Evolutionary conservation across 2,329 filamentous ascomycete genomes (phyloP).

Genomic region (Zasmidium citrigriseum): DNA sequence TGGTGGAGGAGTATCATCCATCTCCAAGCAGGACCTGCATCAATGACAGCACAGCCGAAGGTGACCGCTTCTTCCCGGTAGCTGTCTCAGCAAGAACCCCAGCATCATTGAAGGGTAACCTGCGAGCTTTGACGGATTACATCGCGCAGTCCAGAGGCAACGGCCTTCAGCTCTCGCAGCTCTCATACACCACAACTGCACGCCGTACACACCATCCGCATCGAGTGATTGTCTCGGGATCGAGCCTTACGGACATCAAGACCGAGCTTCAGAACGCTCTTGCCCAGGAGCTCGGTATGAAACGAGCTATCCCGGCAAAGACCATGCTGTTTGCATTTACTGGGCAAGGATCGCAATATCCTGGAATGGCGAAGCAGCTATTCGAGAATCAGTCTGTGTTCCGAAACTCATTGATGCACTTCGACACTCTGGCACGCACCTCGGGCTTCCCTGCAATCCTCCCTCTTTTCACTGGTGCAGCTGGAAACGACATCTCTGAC

Average conservation of each 20-base stretch:
- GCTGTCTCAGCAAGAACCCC: constrained; percentile 28
- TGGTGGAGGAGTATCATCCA: constrained; percentile 26
- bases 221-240: constrained; percentile 12
- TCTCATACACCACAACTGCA: constrained; percentile 29
- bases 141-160: constrained; percentile 1
- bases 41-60: neutral
- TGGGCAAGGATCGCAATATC: constrained; percentile 23
- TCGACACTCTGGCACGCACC: constrained; percentile 26
- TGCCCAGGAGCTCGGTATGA: constrained; percentile 29
- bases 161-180: constrained; percentile 1
- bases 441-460: constrained; percentile 35
- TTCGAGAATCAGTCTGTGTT: constrained; percentile 12
- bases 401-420: constrained; percentile 1
- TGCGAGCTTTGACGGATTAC: constrained; percentile 4
- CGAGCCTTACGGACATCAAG: neutral
- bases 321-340: constrained; percentile 17
- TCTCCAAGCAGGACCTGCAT: constrained; percentile 5
- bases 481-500: neutral
- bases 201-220: constrained; percentile 25
- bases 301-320: constrained; percentile 27
- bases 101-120: constrained; percentile 14
- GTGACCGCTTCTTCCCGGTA: constrained; percentile 6
- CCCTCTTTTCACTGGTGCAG: constrained; percentile 5
- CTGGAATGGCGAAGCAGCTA: constrained; percentile 24
- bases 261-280: constrained; percentile 32